Conservation (phyloP, 768 basidiomycete genomes). For the Hypsizygus marmoreus region DNA sequence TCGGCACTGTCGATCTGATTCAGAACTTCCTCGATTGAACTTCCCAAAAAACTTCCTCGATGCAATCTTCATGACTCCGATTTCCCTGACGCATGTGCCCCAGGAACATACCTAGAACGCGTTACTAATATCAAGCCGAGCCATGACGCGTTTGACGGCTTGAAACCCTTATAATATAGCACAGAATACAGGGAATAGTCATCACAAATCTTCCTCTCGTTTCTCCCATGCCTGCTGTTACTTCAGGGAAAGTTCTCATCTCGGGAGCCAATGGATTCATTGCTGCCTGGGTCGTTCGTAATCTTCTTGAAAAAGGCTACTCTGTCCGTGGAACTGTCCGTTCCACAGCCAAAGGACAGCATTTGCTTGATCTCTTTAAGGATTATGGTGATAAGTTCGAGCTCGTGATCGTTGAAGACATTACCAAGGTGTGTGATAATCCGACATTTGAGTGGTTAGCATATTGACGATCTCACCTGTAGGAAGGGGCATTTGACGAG, state of each 20-base stretch:
- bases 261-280: constrained; percentile 64
- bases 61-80: too few relatives aligned
- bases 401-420: too few relatives aligned
- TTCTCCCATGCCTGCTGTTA: constrained; percentile 5
- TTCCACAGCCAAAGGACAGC: constrained; percentile 56
- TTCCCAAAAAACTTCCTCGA: too few relatives aligned
- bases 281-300: constrained; percentile 57
- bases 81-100: too few relatives aligned
- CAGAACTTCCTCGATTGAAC: too few relatives aligned
- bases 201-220: too few relatives aligned
- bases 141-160: too few relatives aligned
- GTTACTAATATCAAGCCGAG: too few relatives aligned
- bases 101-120: too few relatives aligned
- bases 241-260: constrained; percentile 39
- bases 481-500: constrained; percentile 77
- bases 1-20: too few relatives aligned
- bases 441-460: constrained; percentile 26
- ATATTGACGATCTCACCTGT: background rate
- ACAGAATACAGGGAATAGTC: too few relatives aligned
- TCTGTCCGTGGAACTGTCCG: constrained; percentile 69
- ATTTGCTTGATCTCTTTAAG: constrained; percentile 56
- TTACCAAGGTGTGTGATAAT: constrained; percentile 73
- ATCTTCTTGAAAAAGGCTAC: constrained; percentile 63
- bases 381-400: constrained; percentile 60
- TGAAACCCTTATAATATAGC: too few relatives aligned